Percentiles rank a stretch among this genome's conserved stretches.
These are phyloP conservation scores for Ophiorrhiza pumila DNA, from an alignment of 257 asterid species.

Conservation along the genomic window DNA sequence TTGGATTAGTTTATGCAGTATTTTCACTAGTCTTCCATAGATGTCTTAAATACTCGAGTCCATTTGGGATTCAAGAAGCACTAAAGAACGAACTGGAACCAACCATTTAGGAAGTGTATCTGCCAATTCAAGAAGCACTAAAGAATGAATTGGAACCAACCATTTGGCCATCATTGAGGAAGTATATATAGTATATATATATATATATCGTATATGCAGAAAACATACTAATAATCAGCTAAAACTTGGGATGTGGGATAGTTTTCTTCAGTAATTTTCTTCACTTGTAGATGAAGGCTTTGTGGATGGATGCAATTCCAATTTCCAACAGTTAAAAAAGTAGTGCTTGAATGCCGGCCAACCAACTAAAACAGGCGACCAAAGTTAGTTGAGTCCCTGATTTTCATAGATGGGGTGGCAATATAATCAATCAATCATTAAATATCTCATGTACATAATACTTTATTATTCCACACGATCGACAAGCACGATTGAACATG, in stretches of 20 bases:
- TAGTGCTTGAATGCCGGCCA: not conserved
- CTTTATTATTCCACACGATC: too few species aligned
- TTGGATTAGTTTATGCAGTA: too few species aligned
- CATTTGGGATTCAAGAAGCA: not conserved
- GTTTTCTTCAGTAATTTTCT: too few species aligned
- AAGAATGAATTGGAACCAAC: not conserved
- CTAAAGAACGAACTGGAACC: not conserved
- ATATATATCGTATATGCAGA: too few species aligned
- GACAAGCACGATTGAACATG: not conserved
- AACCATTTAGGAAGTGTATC: conserved; percentile 6
- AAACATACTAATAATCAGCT: too few species aligned
- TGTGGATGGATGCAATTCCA: not conserved
- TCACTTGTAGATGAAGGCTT: not conserved
- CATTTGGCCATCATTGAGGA: not conserved
- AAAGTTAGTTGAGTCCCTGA: not conserved
- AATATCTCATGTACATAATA: not conserved
- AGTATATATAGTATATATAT: too few species aligned
- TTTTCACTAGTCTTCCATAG: not conserved
- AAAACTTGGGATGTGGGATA: too few species aligned
- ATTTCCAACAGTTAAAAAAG: too few species aligned
- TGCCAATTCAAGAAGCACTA: not conserved
- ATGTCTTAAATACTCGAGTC: not conserved
- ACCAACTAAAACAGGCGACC: not conserved
- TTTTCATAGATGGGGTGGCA: not conserved
- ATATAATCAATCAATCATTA: too few species aligned